Percentiles rank a stretch among this genome's conserved stretches.
Conservation (phyloP, 345 rosid genomes). For the Passiflora organensis region DNA sequence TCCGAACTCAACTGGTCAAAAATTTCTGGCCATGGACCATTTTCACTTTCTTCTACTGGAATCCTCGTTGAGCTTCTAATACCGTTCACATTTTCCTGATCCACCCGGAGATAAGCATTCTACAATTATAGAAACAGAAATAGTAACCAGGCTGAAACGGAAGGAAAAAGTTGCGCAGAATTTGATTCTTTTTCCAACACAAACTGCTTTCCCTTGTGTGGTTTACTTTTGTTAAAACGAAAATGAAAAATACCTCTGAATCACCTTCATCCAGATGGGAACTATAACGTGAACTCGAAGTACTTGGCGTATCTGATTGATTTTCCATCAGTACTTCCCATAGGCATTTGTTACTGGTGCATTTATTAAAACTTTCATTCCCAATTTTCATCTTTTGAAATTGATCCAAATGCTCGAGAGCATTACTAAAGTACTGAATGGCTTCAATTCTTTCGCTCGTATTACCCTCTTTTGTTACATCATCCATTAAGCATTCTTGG, state of each 20-base stretch:
- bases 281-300: conserved; percentile 16
- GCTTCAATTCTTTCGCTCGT: conserved; percentile 14
- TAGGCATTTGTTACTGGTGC: conserved; percentile 36
- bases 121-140: background rate
- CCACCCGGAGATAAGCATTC: conserved; percentile 8
- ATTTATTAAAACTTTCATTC: conserved; percentile 19
- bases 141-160: too few relatives aligned
- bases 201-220: background rate
- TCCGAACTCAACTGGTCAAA: conserved; percentile 30
- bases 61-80: conserved; percentile 2
- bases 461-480: conserved; percentile 6
- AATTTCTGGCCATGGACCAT: conserved; percentile 14
- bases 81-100: conserved; percentile 34
- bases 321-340: conserved; percentile 57
- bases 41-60: conserved; percentile 7
- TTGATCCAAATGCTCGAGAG: conserved; percentile 20
- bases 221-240: background rate
- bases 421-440: conserved; percentile 6
- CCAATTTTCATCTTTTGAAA: conserved; percentile 16
- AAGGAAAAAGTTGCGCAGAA: too few relatives aligned
- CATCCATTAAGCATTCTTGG: conserved; percentile 19
- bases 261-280: conserved; percentile 27
- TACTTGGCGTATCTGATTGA: conserved; percentile 41
- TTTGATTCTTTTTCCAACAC: too few relatives aligned
- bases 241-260: conserved; percentile 43